Conservation (phyloP, 2,329 filamentous ascomycete genomes). For the Huntiella moniliformis region DNA sequence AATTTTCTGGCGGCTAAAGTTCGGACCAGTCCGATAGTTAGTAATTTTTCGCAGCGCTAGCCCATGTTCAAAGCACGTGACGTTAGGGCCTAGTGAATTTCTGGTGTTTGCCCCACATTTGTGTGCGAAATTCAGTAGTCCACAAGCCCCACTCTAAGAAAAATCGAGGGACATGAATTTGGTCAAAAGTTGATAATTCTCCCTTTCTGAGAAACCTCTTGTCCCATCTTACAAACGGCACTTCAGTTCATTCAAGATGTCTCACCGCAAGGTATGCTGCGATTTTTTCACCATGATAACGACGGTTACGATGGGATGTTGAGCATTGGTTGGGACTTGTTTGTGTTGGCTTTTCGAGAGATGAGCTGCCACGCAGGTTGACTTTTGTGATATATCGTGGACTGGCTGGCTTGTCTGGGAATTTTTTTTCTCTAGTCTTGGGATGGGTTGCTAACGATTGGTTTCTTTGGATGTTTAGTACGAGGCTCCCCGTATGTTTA, state of each 20-base stretch:
- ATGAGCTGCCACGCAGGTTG: background rate
- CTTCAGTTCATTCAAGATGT: slow-evolving; percentile 13
- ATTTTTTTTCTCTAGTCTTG: background rate
- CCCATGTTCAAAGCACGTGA: slow-evolving; percentile 4
- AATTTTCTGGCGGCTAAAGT: no score
- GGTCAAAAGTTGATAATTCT: slow-evolving; percentile 4
- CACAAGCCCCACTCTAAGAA: slow-evolving; percentile 6
- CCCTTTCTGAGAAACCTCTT: slow-evolving; percentile 7
- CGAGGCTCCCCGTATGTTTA: slow-evolving; percentile 55
- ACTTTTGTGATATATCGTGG: background rate
- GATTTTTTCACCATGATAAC: background rate
- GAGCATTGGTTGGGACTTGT: background rate
- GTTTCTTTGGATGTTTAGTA: slow-evolving; percentile 20
- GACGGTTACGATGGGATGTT: background rate
- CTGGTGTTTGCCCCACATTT: slow-evolving; percentile 6
- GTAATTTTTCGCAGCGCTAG: no score
- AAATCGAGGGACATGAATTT: slow-evolving; percentile 10
- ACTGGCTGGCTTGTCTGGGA: background rate
- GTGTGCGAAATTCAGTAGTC: slow-evolving; percentile 5
- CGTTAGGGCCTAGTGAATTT: slow-evolving; percentile 5
- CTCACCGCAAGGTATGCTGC: slow-evolving; percentile 14
- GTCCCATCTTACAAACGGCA: slow-evolving; percentile 9
- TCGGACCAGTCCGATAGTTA: no score
- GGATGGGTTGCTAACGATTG: slow-evolving; percentile 4
- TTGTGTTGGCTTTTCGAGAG: background rate